These are phyloP conservation scores for Polysphondylium violaceum DNA, from an alignment of 78 protist genomes.

Conservation along the genomic window DNA sequence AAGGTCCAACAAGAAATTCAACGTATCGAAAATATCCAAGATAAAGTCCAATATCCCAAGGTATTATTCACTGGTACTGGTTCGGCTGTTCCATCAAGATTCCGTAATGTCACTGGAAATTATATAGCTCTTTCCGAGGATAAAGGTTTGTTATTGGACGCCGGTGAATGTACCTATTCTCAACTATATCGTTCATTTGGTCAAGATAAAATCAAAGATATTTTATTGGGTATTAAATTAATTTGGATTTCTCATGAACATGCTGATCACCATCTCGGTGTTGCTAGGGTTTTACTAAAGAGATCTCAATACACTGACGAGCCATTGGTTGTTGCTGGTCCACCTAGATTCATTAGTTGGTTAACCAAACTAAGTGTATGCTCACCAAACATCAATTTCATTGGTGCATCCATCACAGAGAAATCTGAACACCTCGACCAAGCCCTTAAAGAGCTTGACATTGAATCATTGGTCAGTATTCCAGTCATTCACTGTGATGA, in stretches of 20 bases:
- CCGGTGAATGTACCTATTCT: conserved; percentile 96
- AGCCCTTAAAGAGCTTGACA: neutral
- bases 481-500: conserved; percentile 85
- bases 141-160: conserved; percentile 84
- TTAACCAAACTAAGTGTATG: conserved; percentile 12
- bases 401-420: conserved; percentile 2
- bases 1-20: too few species aligned
- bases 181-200: conserved; percentile 91
- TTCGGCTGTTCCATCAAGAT: conserved; percentile 30
- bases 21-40: neutral
- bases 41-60: conserved; percentile 29
- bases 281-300: conserved; percentile 44
- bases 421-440: neutral
- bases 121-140: neutral
- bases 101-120: conserved; percentile 71
- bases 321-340: conserved; percentile 40
- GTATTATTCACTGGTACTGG: conserved; percentile 65
- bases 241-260: conserved; percentile 97
- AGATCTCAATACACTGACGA: conserved; percentile 16
- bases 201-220: neutral
- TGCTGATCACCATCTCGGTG: conserved; percentile 99
- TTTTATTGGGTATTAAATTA: conserved; percentile 10
- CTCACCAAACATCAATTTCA: neutral
- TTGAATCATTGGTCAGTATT: conserved; percentile 16
- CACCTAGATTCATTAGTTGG: conserved; percentile 54